Percentiles rank a stretch among this genome's conserved stretches.
Evolutionary conservation across 495 filamentous ascomycete genomes (phyloP).

Genomic region (Xanthoparmelia taractica): DNA sequence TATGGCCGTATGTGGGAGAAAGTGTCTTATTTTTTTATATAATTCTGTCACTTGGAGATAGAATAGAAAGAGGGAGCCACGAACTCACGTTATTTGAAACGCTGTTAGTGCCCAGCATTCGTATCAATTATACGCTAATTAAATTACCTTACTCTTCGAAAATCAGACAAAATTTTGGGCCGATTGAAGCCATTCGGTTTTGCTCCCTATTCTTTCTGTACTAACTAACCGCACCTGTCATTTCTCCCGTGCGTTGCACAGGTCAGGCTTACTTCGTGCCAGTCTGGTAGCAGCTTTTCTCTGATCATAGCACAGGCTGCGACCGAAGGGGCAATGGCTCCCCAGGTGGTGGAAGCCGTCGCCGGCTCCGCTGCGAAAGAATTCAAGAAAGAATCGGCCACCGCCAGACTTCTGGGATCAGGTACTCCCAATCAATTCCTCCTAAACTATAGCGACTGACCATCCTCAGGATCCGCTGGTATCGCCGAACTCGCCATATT

Average conservation of each 20-base stretch:
- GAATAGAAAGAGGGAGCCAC: no score
- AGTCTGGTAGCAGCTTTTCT: neutral
- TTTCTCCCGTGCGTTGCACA: neutral
- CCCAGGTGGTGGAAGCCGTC: slow-evolving; percentile 39
- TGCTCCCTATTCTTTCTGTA: neutral
- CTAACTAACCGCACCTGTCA: neutral
- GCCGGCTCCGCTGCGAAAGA: slow-evolving; percentile 51
- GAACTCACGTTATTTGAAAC: no score
- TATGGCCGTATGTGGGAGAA: no score
- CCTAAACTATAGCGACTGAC: slow-evolving; percentile 8
- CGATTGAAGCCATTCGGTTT: no score
- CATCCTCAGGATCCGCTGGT: slow-evolving; percentile 69
- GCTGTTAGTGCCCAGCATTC: no score
- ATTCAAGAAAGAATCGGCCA: slow-evolving; percentile 79
- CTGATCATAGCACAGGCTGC: neutral
- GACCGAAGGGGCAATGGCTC: slow-evolving; percentile 38
- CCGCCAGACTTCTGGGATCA: slow-evolving; percentile 82
- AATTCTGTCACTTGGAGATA: no score
- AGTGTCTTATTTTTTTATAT: no score
- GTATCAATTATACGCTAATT: no score
- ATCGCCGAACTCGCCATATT: slow-evolving; percentile 96
- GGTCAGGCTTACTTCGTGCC: neutral
- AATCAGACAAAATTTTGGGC: no score
- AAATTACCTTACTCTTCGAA: no score
- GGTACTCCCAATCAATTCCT: slow-evolving; percentile 47